A percentile compares a stretch with the other conserved stretches of the same genome.
Evolutionary conservation across 352 stramenopile genomes (phyloP).

Genomic region (Saprolegnia diclina): DNA sequence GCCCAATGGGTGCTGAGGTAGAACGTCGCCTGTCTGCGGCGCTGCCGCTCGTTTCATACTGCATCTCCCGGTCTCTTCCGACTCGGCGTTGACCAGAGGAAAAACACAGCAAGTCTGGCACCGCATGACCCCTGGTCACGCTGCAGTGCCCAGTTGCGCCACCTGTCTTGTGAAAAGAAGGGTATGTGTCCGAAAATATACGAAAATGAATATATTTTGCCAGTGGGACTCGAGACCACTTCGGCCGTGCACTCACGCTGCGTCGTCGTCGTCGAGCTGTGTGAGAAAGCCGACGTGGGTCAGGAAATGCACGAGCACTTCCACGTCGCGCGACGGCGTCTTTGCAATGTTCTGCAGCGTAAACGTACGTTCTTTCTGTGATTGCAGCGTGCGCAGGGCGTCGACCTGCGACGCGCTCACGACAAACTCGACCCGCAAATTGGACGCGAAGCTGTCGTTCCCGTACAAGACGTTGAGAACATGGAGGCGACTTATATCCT

Average conservation of each 20-base stretch:
- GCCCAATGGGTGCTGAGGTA: too few relatives aligned
- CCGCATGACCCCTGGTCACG: too few relatives aligned
- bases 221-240: not conserved
- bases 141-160: not conserved
- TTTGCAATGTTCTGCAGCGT: not conserved
- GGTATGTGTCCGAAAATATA: too few relatives aligned
- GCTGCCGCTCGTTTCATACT: too few relatives aligned
- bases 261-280: constrained; percentile 5
- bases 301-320: constrained; percentile 23
- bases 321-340: not conserved
- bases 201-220: too few relatives aligned
- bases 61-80: too few relatives aligned
- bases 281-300: constrained; percentile 19
- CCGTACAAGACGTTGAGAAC: constrained; percentile 24
- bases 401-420: not conserved
- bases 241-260: too few relatives aligned
- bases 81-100: too few relatives aligned
- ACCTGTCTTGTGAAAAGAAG: too few relatives aligned
- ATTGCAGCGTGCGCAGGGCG: not conserved
- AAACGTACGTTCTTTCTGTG: not conserved
- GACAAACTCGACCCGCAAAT: constrained; percentile 16
- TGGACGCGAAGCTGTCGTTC: constrained; percentile 15
- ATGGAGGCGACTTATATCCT: not conserved
- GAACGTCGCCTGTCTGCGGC: too few relatives aligned
- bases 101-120: too few relatives aligned